phyloP scores from a whole-genome alignment of 495 filamentous ascomycete species.

The Viridothelium virens region DNA sequence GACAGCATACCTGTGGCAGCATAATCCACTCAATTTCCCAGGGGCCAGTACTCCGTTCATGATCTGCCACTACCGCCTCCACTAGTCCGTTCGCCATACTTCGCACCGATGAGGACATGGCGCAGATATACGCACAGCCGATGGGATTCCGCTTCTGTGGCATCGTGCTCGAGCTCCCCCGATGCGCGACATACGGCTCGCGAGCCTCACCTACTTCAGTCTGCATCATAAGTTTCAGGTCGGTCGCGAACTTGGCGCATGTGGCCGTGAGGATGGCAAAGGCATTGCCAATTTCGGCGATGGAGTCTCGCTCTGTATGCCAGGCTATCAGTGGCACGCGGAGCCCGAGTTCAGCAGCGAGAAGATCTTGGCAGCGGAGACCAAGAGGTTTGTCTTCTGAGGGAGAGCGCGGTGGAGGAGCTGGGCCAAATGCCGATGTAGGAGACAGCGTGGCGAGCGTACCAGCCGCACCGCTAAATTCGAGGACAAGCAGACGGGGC shows the following conservation, averaged over 20 bases:
- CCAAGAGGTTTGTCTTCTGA: constrained; percentile 14
- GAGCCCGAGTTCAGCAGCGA: constrained; percentile 21
- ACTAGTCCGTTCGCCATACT: constrained; percentile 14
- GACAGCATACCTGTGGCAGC: constrained; percentile 25
- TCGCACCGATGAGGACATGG: constrained; percentile 20
- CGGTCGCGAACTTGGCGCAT: constrained; percentile 26
- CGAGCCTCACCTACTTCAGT: constrained; percentile 23
- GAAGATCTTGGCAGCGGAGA: constrained; percentile 19
- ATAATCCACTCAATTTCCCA: constrained; percentile 28
- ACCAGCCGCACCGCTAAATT: constrained; percentile 28
- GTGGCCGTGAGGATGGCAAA: constrained; percentile 22
- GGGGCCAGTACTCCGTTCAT: constrained; percentile 24
- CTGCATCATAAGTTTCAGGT: constrained; percentile 26
- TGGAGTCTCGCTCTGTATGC: constrained; percentile 26
- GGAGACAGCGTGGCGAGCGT: constrained; percentile 24
- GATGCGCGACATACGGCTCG: constrained; percentile 22
- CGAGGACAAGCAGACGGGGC: constrained; percentile 22
- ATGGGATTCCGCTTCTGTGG: constrained; percentile 29
- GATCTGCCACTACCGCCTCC: constrained; percentile 24
- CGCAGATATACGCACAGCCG: constrained; percentile 23
- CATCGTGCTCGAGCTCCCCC: constrained; percentile 23
- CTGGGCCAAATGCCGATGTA: constrained; percentile 12
- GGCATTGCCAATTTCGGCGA: constrained; percentile 20
- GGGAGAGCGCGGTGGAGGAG: neutral
- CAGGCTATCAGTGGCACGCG: constrained; percentile 22